Conservation (phyloP, 352 stramenopile species). For the Phytophthora nicotianae region DNA sequence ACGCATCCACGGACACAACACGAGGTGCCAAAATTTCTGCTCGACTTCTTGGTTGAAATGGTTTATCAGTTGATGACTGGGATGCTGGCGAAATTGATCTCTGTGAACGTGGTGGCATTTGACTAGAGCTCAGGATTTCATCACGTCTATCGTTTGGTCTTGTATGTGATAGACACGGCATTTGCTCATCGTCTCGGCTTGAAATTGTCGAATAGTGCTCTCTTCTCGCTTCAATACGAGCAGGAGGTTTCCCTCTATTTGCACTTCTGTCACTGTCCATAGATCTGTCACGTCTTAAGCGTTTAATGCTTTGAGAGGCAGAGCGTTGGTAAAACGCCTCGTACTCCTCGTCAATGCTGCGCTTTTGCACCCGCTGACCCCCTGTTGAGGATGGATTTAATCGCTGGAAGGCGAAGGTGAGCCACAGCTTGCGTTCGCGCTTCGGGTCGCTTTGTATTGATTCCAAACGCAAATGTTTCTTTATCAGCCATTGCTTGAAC, state of each 20-base stretch:
- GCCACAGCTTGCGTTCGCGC: conserved; percentile 21
- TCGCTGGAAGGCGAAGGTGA: conserved; percentile 17
- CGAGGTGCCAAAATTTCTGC: conserved; percentile 16
- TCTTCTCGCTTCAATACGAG: not conserved
- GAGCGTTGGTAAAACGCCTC: conserved; percentile 15
- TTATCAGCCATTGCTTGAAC: conserved; percentile 10
- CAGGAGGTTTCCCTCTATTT: not conserved
- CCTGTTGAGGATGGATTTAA: not conserved
- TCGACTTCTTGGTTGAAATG: conserved; percentile 7
- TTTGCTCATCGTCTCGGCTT: not conserved
- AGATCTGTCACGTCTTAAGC: conserved; percentile 5
- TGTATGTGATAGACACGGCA: not conserved
- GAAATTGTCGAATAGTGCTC: not conserved
- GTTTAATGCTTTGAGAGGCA: conserved; percentile 11
- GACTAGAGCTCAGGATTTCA: conserved; percentile 6
- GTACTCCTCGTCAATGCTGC: conserved; percentile 22
- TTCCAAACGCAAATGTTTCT: conserved; percentile 10
- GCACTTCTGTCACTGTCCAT: conserved; percentile 15
- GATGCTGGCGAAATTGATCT: not conserved
- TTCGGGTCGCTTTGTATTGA: not conserved
- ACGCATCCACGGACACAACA: conserved; percentile 18
- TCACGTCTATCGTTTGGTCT: conserved; percentile 5
- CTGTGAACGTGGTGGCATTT: conserved; percentile 19
- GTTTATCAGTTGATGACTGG: not conserved
- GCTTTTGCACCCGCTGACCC: conserved; percentile 8